Base-by-base conservation (phyloP, 2,329 filamentous ascomycete genomes). In the Monosporascus sp. region DNA sequence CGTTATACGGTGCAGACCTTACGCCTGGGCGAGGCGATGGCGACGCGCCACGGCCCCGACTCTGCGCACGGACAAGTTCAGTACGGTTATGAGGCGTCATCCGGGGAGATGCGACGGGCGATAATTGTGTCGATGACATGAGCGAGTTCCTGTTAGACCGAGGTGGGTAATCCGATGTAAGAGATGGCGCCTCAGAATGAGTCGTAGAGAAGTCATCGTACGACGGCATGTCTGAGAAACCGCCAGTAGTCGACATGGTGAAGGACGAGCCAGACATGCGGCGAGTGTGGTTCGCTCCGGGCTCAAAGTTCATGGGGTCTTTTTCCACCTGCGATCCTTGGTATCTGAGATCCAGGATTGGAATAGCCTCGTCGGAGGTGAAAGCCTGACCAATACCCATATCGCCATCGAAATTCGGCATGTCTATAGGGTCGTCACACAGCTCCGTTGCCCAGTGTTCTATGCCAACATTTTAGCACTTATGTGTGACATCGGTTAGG, bases 211-310 rank as follows among this genome's bases (percentile, higher is more conserved):
- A 82, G 58, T 90, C 86, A 53, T 90, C 86, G 65, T 87, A 89
- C 4, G 84, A 83, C 48, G 84, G 78, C 67, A 88, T 82, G 61
- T 89, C 86, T 5, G 84, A 86, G 43, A 87, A 72, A 22, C 77
- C 77, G 22, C 84, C 80, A 43, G 80, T 80, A 1, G 81, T 88
- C 17, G 87, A 89, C 71, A 89, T 80, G 39, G 85, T 87, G 63
- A 88, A 88, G 1, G 87, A 89, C 2, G 87, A 89, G 47, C 85
- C 85, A 20, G 87, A 89, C 75, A 88, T 80, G 56, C 85, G 80
- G 54, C 85, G 78, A 47, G 78, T n/a, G 6, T 18, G 75, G 57
- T 81, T 78, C 46, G 78, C 68, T n/a, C 71, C 73, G 51, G 76
- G 72, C 41, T 83, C 81, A 55, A 80, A 75, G 53, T 72, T 73